Percentiles rank a stretch among this genome's conserved stretches.
phyloP scores from a whole-genome alignment of 1,284 basidiomycete species.

The Pseudozyma pruni region DNA sequence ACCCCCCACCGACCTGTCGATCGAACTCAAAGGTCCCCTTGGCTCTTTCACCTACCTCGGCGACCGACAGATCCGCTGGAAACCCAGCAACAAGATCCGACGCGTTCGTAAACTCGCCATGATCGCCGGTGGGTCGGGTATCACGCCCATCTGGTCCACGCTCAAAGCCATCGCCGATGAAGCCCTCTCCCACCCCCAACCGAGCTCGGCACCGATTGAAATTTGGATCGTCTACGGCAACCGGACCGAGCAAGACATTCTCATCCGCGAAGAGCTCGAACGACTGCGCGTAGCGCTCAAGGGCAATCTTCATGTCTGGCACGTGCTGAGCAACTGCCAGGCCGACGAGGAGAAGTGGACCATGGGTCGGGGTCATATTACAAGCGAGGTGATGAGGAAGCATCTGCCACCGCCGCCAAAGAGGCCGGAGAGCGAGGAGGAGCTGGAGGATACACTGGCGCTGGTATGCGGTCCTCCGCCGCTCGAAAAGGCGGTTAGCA shows the following conservation, averaged over 20 bases:
- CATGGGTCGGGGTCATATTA: slow-evolving; percentile 71
- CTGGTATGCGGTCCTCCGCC: slow-evolving; percentile 74
- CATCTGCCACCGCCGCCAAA: slow-evolving; percentile 68
- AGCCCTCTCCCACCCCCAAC: not conserved
- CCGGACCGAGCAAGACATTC: slow-evolving; percentile 71
- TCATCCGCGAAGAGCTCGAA: slow-evolving; percentile 73
- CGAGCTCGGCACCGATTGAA: slow-evolving; percentile 62
- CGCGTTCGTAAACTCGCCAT: slow-evolving; percentile 72
- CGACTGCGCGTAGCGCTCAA: slow-evolving; percentile 66
- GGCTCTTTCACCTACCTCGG: slow-evolving; percentile 75
- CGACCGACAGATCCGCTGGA: slow-evolving; percentile 69
- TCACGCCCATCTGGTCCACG: slow-evolving; percentile 72
- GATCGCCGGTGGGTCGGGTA: slow-evolving; percentile 75
- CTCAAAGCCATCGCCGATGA: slow-evolving; percentile 71
- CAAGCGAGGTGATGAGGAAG: slow-evolving; percentile 68
- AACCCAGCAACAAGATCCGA: slow-evolving; percentile 66
- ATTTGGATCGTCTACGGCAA: slow-evolving; percentile 74
- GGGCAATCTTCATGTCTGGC: slow-evolving; percentile 71
- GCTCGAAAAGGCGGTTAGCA: slow-evolving; percentile 64
- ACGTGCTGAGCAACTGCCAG: slow-evolving; percentile 69
- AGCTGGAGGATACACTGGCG: slow-evolving; percentile 68
- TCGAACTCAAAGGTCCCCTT: slow-evolving; percentile 75
- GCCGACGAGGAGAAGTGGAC: slow-evolving; percentile 69
- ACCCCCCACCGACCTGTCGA: slow-evolving; percentile 27
- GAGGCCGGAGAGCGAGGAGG: slow-evolving; percentile 16